phyloP scores from a whole-genome alignment of 2,329 filamentous ascomycete genomes.

The Coniochaeta hoffmannii region DNA sequence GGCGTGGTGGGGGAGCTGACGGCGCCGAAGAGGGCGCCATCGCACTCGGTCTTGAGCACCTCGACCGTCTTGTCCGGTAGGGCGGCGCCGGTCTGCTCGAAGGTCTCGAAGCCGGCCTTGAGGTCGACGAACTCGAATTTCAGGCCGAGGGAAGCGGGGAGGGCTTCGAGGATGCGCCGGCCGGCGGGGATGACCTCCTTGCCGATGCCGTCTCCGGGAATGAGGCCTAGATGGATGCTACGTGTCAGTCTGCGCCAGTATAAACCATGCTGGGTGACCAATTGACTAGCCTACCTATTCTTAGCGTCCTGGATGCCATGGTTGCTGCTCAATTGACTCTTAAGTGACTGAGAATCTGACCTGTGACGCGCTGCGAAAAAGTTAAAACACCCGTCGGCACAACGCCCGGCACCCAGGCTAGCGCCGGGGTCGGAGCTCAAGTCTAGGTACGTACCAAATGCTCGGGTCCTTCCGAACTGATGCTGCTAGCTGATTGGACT shows the following conservation, averaged over 20 bases:
- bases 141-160: constrained; percentile 82
- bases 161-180: constrained; percentile 82
- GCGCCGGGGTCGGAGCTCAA: not conserved
- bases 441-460: not conserved
- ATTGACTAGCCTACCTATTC: constrained; percentile 50
- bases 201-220: constrained; percentile 96
- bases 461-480: not conserved
- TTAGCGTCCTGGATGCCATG: constrained; percentile 59
- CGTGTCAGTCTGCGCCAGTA: not conserved
- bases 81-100: constrained; percentile 81
- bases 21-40: constrained; percentile 93
- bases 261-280: not conserved
- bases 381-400: not conserved
- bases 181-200: constrained; percentile 96
- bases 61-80: constrained; percentile 88
- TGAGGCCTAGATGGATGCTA: constrained; percentile 58
- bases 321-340: constrained; percentile 24
- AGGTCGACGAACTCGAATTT: constrained; percentile 94
- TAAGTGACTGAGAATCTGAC: not conserved
- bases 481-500: not conserved
- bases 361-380: not conserved
- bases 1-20: constrained; percentile 86
- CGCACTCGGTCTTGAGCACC: constrained; percentile 81
- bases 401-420: not conserved
- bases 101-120: constrained; percentile 86